Conservation (phyloP, 2,329 filamentous ascomycete species). For the Aspergillus sp. region DNA sequence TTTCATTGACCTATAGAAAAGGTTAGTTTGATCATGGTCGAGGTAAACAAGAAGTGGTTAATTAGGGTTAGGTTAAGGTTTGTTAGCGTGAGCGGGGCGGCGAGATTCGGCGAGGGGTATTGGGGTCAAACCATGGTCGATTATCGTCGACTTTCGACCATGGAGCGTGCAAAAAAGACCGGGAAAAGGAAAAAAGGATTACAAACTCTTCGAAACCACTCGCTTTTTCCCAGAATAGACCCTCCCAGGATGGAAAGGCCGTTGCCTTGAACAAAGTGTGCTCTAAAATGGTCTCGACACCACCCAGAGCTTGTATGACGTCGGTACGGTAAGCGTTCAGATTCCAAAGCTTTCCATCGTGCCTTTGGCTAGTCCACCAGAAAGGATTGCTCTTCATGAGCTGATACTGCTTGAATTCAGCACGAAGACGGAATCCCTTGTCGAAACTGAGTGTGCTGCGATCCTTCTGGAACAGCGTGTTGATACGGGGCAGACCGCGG, state of each 20-base stretch:
- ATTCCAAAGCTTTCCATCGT: slow-evolving; percentile 98
- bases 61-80: not conserved
- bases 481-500: slow-evolving; percentile 93
- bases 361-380: slow-evolving; percentile 98
- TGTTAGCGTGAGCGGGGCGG: no score
- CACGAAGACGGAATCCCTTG: slow-evolving; percentile 92
- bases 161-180: not conserved
- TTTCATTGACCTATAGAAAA: slow-evolving; percentile 65
- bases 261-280: slow-evolving; percentile 97
- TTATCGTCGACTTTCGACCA: not conserved
- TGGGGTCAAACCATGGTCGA: not conserved
- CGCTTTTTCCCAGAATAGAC: slow-evolving; percentile 83
- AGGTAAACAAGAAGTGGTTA: not conserved
- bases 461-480: slow-evolving; percentile 98
- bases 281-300: slow-evolving; percentile 96
- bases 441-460: slow-evolving; percentile 95
- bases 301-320: slow-evolving; percentile 91
- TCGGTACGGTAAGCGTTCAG: slow-evolving; percentile 94
- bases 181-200: not conserved
- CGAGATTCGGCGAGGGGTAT: no score
- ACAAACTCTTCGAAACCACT: slow-evolving; percentile 51
- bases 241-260: slow-evolving; percentile 95
- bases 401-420: slow-evolving; percentile 98
- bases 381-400: slow-evolving; percentile 99
- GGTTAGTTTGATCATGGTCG: not conserved